These are phyloP conservation scores for Sugiyamaella sp. DNA, from an alignment of 1,139 yeast species.

Conservation along the genomic window DNA sequence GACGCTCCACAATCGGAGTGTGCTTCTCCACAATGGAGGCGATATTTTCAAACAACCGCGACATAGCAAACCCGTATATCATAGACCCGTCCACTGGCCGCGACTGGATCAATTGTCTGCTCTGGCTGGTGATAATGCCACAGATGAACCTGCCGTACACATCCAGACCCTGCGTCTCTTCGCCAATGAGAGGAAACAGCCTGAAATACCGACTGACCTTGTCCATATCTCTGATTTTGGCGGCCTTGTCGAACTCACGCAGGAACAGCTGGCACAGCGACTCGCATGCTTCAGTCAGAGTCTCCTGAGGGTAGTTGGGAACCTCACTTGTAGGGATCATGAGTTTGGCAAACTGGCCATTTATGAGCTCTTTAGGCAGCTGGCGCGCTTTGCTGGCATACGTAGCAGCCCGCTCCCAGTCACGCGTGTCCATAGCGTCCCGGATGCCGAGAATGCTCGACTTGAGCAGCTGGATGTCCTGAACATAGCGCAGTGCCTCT, in stretches of 20 bases:
- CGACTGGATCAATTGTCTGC: conserved; percentile 58
- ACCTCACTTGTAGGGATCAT: conserved; percentile 90
- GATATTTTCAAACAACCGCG: conserved; percentile 80
- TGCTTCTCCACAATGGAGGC: conserved; percentile 87
- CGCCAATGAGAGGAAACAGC: conserved; percentile 82
- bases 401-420: conserved; percentile 74
- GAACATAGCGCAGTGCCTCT: conserved; percentile 65
- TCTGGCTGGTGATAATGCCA: conserved; percentile 77
- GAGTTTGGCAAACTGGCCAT: conserved; percentile 73
- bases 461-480: conserved; percentile 63
- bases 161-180: conserved; percentile 69
- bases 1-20: conserved; percentile 70
- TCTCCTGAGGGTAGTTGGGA: conserved; percentile 74
- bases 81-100: conserved; percentile 35
- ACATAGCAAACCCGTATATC: conserved; percentile 66
- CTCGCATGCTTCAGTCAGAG: conserved; percentile 60
- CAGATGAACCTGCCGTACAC: conserved; percentile 87
- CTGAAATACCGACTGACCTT: conserved; percentile 78
- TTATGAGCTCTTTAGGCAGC: conserved; percentile 56
- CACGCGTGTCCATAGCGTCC: conserved; percentile 64
- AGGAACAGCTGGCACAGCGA: conserved; percentile 61
- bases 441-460: conserved; percentile 67
- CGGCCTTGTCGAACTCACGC: conserved; percentile 69
- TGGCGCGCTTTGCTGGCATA: conserved; percentile 58
- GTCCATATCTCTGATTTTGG: conserved; percentile 64